Conservation (phyloP, 1,139 yeast genomes). For the Oligophagozyma castellii region DNA sequence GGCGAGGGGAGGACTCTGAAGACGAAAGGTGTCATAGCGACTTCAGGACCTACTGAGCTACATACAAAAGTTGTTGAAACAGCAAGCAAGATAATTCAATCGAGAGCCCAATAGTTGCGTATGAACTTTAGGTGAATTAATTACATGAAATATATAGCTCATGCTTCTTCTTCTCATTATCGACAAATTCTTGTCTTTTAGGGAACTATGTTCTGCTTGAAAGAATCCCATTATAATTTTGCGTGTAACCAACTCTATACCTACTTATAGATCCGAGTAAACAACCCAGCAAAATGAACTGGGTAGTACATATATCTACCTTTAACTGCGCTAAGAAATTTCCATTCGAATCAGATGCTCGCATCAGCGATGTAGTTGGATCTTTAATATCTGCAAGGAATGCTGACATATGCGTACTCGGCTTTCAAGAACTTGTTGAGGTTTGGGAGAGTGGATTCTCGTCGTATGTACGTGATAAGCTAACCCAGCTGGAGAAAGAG, state of each 20-base stretch:
- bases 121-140: too few relatives aligned
- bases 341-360: too few relatives aligned
- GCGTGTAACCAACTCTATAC: too few relatives aligned
- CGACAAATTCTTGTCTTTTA: too few relatives aligned
- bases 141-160: too few relatives aligned
- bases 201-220: too few relatives aligned
- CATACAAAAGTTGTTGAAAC: constrained; percentile 52
- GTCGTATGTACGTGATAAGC: constrained; percentile 27
- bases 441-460: constrained; percentile 48
- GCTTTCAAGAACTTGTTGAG: constrained; percentile 62
- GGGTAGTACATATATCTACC: constrained; percentile 13
- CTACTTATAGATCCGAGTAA: too few relatives aligned
- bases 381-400: too few relatives aligned
- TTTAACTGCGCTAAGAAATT: constrained; percentile 22
- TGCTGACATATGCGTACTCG: constrained; percentile 42
- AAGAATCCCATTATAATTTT: too few relatives aligned
- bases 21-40: constrained; percentile 88
- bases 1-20: constrained; percentile 73
- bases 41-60: constrained; percentile 38
- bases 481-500: constrained; percentile 31
- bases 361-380: too few relatives aligned
- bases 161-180: too few relatives aligned
- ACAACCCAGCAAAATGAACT: constrained; percentile 1
- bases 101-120: constrained; percentile 7
- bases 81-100: constrained; percentile 29